Evolutionary conservation across 176 grass and related monocot genomes (phyloP).

Genomic region (Stipa capillata): DNA sequence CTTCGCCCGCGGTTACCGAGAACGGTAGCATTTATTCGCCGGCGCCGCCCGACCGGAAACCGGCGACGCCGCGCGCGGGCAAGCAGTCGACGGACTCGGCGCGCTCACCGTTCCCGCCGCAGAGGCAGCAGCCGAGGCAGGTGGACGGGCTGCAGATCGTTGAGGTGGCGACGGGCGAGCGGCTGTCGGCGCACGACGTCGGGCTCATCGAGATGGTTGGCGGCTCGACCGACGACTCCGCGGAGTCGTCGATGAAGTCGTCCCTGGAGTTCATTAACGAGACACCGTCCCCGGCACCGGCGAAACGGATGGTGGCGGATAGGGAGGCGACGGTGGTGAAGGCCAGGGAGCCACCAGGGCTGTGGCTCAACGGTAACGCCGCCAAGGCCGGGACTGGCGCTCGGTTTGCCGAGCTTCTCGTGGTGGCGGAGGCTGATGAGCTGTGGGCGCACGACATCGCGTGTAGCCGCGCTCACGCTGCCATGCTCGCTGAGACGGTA

Average conservation of each 20-base stretch:
- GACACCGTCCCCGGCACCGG: neutral
- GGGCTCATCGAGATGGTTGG: constrained; percentile 45
- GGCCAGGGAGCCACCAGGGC: neutral
- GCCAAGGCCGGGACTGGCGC: neutral
- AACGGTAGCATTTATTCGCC: constrained; percentile 17
- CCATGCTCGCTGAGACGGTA: constrained; percentile 45
- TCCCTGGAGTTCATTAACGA: constrained; percentile 28
- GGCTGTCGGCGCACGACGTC: constrained; percentile 27
- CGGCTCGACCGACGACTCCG: constrained; percentile 23
- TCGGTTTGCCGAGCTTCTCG: constrained; percentile 23
- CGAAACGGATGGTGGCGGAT: neutral
- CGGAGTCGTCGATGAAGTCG: constrained; percentile 27
- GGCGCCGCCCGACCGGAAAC: constrained; percentile 2
- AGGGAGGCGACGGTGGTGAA: neutral
- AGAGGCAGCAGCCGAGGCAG: constrained; percentile 8
- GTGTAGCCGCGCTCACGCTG: constrained; percentile 39
- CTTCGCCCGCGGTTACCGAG: constrained; percentile 31
- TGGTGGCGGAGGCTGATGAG: constrained; percentile 17
- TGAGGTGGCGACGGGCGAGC: constrained; percentile 27
- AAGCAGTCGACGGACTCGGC: constrained; percentile 9
- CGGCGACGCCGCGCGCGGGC: neutral
- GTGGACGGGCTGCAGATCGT: constrained; percentile 31
- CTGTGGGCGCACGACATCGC: constrained; percentile 37
- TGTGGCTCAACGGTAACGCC: constrained; percentile 19
- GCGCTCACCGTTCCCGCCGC: constrained; percentile 1